Evolutionary conservation across 2,329 filamentous ascomycete species (phyloP), one percentile per base, ranked within the genome.

Genomic region (Pseudogymnoascus sp.): DNA sequence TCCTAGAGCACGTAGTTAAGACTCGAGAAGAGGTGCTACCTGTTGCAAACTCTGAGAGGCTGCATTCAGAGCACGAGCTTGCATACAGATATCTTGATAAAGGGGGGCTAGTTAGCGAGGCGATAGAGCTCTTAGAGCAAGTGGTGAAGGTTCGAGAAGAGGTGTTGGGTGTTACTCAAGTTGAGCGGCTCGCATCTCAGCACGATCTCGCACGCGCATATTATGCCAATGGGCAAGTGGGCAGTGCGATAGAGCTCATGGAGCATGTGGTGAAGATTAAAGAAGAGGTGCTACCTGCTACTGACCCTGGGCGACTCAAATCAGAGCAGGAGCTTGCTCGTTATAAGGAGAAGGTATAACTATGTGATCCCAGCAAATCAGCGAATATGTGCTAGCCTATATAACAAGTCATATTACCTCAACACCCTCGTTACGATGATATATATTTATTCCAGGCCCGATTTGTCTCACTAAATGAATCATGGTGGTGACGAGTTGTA

Each of bases 81-180:
- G 29, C 29, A 31, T 7, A 6, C 2, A 23, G 11, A 42, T 63
- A 63, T 63, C 11, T 14, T 29, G 1, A 1, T 16, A 14, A 18
- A 14, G 14, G 31, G 21, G 10, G 54, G 0, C 54, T 7, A 34
- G 23, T 21, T 4, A 5, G 16, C 1, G 34, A 62, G 39, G 59
- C 63, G 2, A 29, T 64, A 18, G 18, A 62, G 4, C 39, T 64
- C 7, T 10, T 64, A 7, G 37, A 64, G 34, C n/a, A 62, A 3
- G 37, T 64, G 1, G 54, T 64, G 14, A n/a, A 31, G 10, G 36
- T n/a, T 14, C 39, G 23, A 39, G 45, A 60, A 40, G 42, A 26
- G 21, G 11, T 3, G 0, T 5, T 47, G 11, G 11, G 4, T 26
- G 3, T 26, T 47, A 8, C 11, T n/a, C 2, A 47, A 5, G 11